Base-by-base conservation (phyloP, 257 asterid genomes). In the Solanum microdontum region DNA sequence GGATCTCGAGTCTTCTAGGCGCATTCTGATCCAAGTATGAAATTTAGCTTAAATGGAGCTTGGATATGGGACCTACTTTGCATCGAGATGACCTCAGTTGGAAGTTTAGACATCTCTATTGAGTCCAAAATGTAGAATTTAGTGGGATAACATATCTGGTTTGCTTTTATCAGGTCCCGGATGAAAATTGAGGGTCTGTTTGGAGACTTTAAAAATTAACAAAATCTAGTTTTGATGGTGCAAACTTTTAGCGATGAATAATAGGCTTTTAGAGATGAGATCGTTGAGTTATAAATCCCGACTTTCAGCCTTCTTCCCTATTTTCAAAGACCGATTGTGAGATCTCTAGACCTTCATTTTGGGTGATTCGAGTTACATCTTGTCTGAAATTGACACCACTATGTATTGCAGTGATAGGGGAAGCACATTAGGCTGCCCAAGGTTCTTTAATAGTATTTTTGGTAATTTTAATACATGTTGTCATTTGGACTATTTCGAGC, bases 141-240 rank as follows among this genome's bases (percentile, higher is more conserved):
- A 3, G 24, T 55, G 24, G 0, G 11, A 6, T 55, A 55, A 17
- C n/a, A 55, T 55, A 55, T 19, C 0, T 19, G 64, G 24, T 55
- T 55, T 48, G 7, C 0, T 48, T 48, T 48, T 14, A 48, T 48
- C 0, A 4, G 2, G 64, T 19, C 11, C n/a, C 11, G 11, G 0
- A 55, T 55, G 4, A 55, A 19, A 19, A 2, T 55, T 1, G 11
- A 55, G 64, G 64, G 3, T 19, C 11, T 17, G 0, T 55, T 55
- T 1, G 0, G 4, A 55, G 11, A 55, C 64, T 55, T 55, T 19
- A 19, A 55, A 48, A 55, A 55, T 0, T 55, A 55, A 17, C 64
- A 55, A 55, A 55, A 19, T 55, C 24, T 55, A 0, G 0, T 55
- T 19, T 55, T 55, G 11, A 19, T 7, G 24, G 24, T 55, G 4